Evolutionary conservation across 768 basidiomycete genomes (phyloP), one percentile per base, ranked within the genome.

Genomic region (Rhizopogon salebrosus): DNA sequence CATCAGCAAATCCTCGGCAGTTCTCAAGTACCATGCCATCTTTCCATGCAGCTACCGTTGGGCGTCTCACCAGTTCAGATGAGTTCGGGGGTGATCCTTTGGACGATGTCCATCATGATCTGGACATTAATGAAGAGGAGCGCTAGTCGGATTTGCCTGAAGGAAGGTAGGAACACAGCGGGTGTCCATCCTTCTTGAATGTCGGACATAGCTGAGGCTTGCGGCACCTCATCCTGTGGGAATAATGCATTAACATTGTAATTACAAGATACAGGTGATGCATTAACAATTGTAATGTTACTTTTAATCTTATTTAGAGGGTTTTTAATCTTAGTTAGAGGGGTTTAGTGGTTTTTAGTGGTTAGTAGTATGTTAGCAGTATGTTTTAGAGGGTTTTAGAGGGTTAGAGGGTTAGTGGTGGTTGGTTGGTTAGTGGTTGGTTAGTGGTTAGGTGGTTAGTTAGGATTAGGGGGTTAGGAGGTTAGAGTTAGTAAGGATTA

Each of bases 11-110:
- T 34, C 9, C 10, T 34, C 31, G 13, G 31, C 29, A n/a, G 22
- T n/a, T n/a, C n/a, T 8, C n/a, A 3, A 29, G 10, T 35, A 7
- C 7, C 5, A 16, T 31, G 4, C 23, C 9, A 14, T 49, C 48
- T n/a, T 49, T 49, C 29, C 48, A 49, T 8, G 48, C 48, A 22
- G 48, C 48, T 20, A 49, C 48, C 35, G 48, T 49, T 14, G 29
- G 48, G n/a, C 14, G 29, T 13, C 22, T 14, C 8, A 31, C 48
- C 0, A 11, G n/a, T 6, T 31, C 34, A 9, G 48, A 49, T 36
- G 48, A 36, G 20, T 49, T 49, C 34, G 48, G 48, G 8, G 31
- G 48, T 8, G 48, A 49, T 49, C 48, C 48, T 22, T 16, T 49
- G 23, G 48, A 45, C 13, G 23, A 24, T n/a, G 24, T 29, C 8